Percentiles rank a stretch among this genome's conserved stretches.
These are phyloP conservation scores for Cyclanthera cordifolia DNA, from an alignment of 306 rosid species.

Conservation along the genomic window DNA sequence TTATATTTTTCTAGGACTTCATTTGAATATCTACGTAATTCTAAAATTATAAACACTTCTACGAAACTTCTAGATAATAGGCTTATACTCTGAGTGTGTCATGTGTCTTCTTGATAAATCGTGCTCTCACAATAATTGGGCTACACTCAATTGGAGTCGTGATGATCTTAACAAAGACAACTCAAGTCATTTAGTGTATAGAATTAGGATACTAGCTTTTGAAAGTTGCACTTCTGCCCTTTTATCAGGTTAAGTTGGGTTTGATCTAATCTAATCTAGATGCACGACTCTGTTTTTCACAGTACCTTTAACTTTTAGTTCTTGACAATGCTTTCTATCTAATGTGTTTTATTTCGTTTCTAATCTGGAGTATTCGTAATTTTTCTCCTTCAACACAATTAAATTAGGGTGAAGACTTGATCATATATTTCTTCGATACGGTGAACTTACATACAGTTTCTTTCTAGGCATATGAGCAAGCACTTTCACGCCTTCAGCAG, in stretches of 20 bases:
- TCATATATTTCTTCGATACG: not conserved
- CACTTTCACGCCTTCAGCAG: slow-evolving; percentile 29
- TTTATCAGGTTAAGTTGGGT: not conserved
- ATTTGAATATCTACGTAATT: too few relatives aligned
- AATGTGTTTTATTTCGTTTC: not conserved
- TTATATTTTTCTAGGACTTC: too few relatives aligned
- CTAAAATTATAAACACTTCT: too few relatives aligned
- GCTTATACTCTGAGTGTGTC: too few relatives aligned
- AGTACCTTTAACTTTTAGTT: not conserved
- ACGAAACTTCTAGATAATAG: too few relatives aligned
- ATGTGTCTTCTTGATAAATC: too few relatives aligned
- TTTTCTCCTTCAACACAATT: not conserved
- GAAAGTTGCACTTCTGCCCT: not conserved
- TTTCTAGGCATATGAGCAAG: slow-evolving; percentile 61
- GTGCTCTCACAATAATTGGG: too few relatives aligned
- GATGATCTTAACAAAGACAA: too few relatives aligned
- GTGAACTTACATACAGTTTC: not conserved
- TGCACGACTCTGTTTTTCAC: not conserved
- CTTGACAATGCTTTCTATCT: not conserved
- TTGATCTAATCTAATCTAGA: not conserved
- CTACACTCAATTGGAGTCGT: too few relatives aligned
- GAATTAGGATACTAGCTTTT: not conserved
- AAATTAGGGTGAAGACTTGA: not conserved
- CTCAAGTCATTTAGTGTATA: not conserved
- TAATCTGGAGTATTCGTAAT: not conserved